These are phyloP conservation scores for Melanomma pulvis-pyrius DNA, from an alignment of 495 filamentous ascomycete genomes.

Conservation along the genomic window DNA sequence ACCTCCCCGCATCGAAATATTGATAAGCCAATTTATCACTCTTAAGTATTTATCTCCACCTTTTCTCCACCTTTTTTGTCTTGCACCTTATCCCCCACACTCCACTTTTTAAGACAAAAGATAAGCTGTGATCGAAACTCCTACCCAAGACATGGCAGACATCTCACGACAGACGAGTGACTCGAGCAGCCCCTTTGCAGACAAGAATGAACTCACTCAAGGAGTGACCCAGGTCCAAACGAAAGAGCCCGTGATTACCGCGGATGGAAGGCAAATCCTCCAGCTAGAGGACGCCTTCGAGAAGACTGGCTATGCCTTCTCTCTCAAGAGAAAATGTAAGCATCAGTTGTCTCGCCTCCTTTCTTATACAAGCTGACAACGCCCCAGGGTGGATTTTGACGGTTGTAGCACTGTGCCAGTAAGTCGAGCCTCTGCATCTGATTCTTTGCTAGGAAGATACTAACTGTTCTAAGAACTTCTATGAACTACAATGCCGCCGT, in stretches of 20 bases:
- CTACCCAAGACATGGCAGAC: neutral
- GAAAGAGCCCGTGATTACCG: neutral
- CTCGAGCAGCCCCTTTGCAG: neutral
- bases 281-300: conserved; percentile 6
- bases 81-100: too few species aligned
- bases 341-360: neutral
- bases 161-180: neutral
- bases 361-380: neutral
- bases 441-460: neutral
- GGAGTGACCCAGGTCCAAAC: neutral
- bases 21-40: too few species aligned
- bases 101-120: too few species aligned
- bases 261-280: conserved; percentile 8
- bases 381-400: neutral
- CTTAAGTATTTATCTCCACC: too few species aligned
- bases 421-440: neutral
- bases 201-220: neutral
- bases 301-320: conserved; percentile 13
- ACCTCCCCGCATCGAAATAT: too few species aligned
- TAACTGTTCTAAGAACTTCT: conserved; percentile 43
- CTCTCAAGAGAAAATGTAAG: conserved; percentile 12
- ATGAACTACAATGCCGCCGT: conserved; percentile 85
- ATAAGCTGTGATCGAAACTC: too few species aligned
- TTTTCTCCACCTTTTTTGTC: too few species aligned
- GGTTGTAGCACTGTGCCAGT: conserved; percentile 19